Base-by-base conservation (phyloP, 495 filamentous ascomycete species). In the Tuber calosporum region DNA sequence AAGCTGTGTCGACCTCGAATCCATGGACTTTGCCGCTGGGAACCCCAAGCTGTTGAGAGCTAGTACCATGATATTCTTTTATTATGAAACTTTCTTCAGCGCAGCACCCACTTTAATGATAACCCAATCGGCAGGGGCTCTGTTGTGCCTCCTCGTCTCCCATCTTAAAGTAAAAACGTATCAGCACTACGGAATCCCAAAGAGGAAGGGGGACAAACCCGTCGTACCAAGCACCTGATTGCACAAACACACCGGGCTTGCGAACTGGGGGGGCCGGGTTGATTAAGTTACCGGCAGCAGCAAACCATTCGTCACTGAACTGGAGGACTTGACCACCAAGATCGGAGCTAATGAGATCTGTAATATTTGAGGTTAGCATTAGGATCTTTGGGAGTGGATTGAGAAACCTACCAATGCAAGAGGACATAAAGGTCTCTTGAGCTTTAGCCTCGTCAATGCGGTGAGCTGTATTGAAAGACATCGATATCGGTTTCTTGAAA, bases 181-280 rank as follows among this genome's bases (percentile, higher is more conserved):
- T 62, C 7, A 62, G 53, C 26, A 34, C 17, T 71, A 9, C 19
- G 68, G 34, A 48, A 17, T 26, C 34, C 43, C 43, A 20, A 19
- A 74, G 71, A 70, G n/a, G 77, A 53, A 30, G 40, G n/a, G 19
- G 39, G 38, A 43, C 68, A 45, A 58, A 77, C 76, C 93, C 93
- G 81, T 97, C 93, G 82, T 93, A 97, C 94, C 94, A 97, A 36
- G 92, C 92, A 74, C 93, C 93, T 15, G 92, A 87, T 80, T 90
- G 89, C 68, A 93, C 89, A 86, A 94, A 96, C 82, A 93, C 88
- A 72, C 92, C 93, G 0, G 90, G 89, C 76, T 91, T 88, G 74
- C 88, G 87, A 79, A 97, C 87, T 6, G 94, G 91, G 4, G 90
- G 84, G 0, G 87, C 88, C 1, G 92, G 90, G 22, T 87, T 94